Percentiles rank a stretch among this genome's conserved stretches.
These are phyloP conservation scores for Austroboletus rostrupii DNA, from an alignment of 1,284 basidiomycete species.

Conservation along the genomic window DNA sequence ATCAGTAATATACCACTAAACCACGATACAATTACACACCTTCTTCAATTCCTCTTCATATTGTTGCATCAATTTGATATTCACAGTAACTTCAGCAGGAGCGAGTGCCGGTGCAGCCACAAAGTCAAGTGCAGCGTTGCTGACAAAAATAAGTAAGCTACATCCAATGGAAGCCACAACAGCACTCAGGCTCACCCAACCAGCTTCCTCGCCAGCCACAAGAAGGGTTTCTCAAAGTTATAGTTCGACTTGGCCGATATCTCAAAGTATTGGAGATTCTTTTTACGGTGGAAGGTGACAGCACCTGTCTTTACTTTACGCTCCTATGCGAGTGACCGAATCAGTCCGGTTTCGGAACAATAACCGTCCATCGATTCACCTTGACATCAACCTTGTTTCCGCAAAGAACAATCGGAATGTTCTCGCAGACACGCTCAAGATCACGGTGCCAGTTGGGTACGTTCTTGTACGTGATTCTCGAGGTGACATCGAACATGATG, in stretches of 20 bases:
- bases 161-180: background rate
- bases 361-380: constrained; percentile 45
- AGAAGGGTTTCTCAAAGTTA: constrained; percentile 99
- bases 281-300: constrained; percentile 99
- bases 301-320: constrained; percentile 99
- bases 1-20: constrained; percentile 7
- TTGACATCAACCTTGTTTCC: constrained; percentile 99
- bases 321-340: constrained; percentile 57
- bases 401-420: constrained; percentile 98
- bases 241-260: constrained; percentile 99
- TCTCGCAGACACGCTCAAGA: constrained; percentile 98
- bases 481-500: constrained; percentile 99
- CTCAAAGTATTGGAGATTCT: constrained; percentile 99
- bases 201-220: constrained; percentile 98
- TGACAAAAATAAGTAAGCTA: constrained; percentile 27
- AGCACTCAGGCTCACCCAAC: constrained; percentile 70
- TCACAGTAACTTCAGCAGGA: constrained; percentile 90
- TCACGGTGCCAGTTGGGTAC: constrained; percentile 99
- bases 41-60: constrained; percentile 79
- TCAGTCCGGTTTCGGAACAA: constrained; percentile 4
- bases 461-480: constrained; percentile 99
- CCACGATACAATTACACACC: constrained; percentile 34
- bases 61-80: constrained; percentile 75
- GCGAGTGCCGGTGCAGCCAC: constrained; percentile 95
- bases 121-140: constrained; percentile 89